These are phyloP conservation scores for Lignosus rhinocerotis DNA, from an alignment of 1,284 basidiomycete genomes.

Conservation along the genomic window DNA sequence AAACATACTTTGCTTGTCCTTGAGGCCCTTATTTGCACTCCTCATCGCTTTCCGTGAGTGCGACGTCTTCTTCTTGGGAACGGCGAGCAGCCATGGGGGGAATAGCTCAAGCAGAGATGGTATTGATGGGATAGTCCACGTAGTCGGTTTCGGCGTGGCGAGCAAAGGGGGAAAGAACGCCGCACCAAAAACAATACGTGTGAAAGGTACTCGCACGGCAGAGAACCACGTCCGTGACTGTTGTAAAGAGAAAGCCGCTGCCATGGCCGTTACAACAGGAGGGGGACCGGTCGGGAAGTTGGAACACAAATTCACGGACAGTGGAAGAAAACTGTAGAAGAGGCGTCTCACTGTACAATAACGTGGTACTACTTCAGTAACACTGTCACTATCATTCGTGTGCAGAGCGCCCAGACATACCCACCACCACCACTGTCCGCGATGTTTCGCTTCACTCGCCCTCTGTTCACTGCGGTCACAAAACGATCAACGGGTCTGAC, in stretches of 20 bases:
- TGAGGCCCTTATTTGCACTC: slow-evolving; percentile 90
- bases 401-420: not conserved
- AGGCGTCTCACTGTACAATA: slow-evolving; percentile 2
- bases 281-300: not conserved
- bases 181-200: slow-evolving; percentile 32
- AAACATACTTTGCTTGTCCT: slow-evolving; percentile 87
- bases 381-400: no score
- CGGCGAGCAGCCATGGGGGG: slow-evolving; percentile 87
- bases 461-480: slow-evolving; percentile 61
- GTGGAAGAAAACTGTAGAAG: not conserved
- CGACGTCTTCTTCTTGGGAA: slow-evolving; percentile 93
- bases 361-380: no score
- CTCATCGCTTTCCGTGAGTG: slow-evolving; percentile 97
- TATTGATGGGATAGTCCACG: slow-evolving; percentile 52
- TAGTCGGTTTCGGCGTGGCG: slow-evolving; percentile 35
- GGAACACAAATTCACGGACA: not conserved
- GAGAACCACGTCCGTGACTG: slow-evolving; percentile 37
- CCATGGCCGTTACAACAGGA: slow-evolving; percentile 36
- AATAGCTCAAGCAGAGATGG: slow-evolving; percentile 78
- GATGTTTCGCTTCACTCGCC: slow-evolving; percentile 82
- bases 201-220: slow-evolving; percentile 40
- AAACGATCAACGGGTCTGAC: slow-evolving; percentile 83
- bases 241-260: slow-evolving; percentile 38
- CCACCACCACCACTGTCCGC: slow-evolving; percentile 18
- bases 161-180: slow-evolving; percentile 33